Evolutionary conservation across 495 filamentous ascomycete species (phyloP).

Genomic region (Massariosphaeria phaeospora): DNA sequence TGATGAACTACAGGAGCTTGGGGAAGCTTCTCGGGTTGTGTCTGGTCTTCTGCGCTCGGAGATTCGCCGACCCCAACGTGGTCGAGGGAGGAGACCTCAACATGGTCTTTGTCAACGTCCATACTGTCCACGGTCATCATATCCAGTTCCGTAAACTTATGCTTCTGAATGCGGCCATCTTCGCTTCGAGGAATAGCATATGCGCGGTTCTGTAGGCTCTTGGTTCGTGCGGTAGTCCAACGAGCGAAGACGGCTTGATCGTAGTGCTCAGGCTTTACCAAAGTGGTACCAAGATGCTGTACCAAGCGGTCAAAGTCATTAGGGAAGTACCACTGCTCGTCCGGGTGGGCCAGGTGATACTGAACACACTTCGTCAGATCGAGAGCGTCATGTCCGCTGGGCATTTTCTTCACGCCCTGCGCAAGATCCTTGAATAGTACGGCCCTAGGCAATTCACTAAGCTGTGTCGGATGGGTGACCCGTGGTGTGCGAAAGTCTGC

Average conservation of each 20-base stretch:
- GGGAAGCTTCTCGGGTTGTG: no score
- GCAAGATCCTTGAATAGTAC: neutral
- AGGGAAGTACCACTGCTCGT: conserved; percentile 9
- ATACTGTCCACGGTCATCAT: no score
- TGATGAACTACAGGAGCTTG: no score
- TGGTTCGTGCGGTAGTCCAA: neutral
- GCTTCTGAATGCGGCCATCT: no score
- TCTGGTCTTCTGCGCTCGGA: no score
- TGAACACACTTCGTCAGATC: conserved; percentile 16
- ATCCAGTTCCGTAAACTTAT: no score
- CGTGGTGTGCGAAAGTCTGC: conserved; percentile 5
- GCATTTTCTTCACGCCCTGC: neutral
- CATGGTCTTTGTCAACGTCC: no score
- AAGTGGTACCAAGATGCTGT: neutral
- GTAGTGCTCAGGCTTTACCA: neutral
- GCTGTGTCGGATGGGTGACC: neutral
- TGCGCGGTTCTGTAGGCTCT: no score
- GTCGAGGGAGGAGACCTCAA: no score
- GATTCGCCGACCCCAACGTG: no score
- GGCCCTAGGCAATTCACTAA: neutral
- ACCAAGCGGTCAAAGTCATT: conserved; percentile 9
- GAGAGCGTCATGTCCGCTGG: conserved; percentile 11
- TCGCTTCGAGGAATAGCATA: no score
- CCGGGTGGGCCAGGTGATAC: neutral
- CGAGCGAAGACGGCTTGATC: neutral